Evolutionary conservation across 2,329 filamentous ascomycete species (phyloP).

Genomic region (Magnaporthiopsis incrustans): DNA sequence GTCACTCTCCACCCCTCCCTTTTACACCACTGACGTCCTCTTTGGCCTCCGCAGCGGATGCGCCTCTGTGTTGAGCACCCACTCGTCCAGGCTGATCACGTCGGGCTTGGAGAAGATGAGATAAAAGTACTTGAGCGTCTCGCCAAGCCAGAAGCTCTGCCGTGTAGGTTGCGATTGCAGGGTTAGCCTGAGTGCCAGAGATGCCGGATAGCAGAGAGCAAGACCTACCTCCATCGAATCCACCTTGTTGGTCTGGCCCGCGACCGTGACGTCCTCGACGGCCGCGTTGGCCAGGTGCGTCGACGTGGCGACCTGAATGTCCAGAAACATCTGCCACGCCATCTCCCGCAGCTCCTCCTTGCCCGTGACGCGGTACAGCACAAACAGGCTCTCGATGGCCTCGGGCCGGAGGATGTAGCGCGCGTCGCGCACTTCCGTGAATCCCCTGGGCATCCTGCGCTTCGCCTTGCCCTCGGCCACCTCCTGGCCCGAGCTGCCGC

Average conservation of each 20-base stretch:
- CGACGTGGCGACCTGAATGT: conserved; percentile 55
- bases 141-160: conserved; percentile 14
- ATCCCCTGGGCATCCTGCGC: conserved; percentile 19
- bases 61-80: conserved; percentile 15
- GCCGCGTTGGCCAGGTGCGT: conserved; percentile 15
- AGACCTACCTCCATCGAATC: conserved; percentile 27
- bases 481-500: not conserved
- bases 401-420: conserved; percentile 57
- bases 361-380: conserved; percentile 72
- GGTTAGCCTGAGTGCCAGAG: not conserved
- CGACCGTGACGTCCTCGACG: conserved; percentile 27
- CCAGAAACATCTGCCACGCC: conserved; percentile 73
- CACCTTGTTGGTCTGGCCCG: conserved; percentile 26
- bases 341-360: conserved; percentile 63
- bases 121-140: conserved; percentile 17
- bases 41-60: conserved; percentile 9
- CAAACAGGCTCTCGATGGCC: conserved; percentile 66
- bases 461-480: conserved; percentile 7
- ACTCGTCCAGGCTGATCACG: conserved; percentile 13
- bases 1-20: not conserved
- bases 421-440: conserved; percentile 19
- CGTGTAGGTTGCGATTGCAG: too few relatives aligned
- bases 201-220: too few relatives aligned
- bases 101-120: conserved; percentile 12
- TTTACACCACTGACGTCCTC: not conserved